These are phyloP conservation scores for Syzygium grande DNA, from an alignment of 345 rosid species.

Conservation along the genomic window DNA sequence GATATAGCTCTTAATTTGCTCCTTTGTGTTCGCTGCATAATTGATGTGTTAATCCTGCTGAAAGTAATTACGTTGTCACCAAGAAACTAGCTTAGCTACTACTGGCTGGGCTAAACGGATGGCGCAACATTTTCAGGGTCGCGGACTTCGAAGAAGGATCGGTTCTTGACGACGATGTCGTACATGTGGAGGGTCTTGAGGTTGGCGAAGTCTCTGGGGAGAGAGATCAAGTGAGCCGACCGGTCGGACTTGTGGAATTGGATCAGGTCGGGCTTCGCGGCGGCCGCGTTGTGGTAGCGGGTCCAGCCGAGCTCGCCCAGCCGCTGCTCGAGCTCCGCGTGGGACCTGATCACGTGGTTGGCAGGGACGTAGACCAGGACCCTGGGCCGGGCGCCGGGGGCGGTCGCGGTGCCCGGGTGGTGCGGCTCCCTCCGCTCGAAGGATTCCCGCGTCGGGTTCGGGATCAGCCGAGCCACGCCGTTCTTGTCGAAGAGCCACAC, in stretches of 20 bases:
- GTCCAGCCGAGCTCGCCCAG: slow-evolving; percentile 57
- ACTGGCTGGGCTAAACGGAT: not conserved
- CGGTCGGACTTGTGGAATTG: slow-evolving; percentile 50
- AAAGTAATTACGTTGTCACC: not conserved
- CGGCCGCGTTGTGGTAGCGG: slow-evolving; percentile 28
- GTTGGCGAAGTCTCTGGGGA: slow-evolving; percentile 31
- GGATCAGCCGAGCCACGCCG: slow-evolving; percentile 43
- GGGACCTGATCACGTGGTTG: slow-evolving; percentile 46
- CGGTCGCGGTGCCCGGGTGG: slow-evolving; percentile 43
- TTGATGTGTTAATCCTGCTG: not conserved
- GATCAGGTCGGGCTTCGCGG: slow-evolving; percentile 27
- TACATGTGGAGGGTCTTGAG: slow-evolving; percentile 44
- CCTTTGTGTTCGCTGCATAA: not conserved
- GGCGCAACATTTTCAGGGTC: slow-evolving; percentile 4
- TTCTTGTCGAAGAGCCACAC: slow-evolving; percentile 64
- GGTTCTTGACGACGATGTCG: slow-evolving; percentile 63
- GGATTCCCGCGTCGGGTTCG: slow-evolving; percentile 53
- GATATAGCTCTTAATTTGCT: not conserved
- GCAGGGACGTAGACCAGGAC: slow-evolving; percentile 54
- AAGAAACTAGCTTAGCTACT: not conserved
- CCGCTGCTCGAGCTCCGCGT: slow-evolving; percentile 39
- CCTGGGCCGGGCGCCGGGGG: slow-evolving; percentile 64
- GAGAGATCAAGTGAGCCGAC: slow-evolving; percentile 45
- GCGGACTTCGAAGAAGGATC: slow-evolving; percentile 53
- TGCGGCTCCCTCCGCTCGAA: slow-evolving; percentile 45